These are phyloP conservation scores for Leccinum subrobustum DNA, from an alignment of 1,284 basidiomycete genomes.

Conservation along the genomic window DNA sequence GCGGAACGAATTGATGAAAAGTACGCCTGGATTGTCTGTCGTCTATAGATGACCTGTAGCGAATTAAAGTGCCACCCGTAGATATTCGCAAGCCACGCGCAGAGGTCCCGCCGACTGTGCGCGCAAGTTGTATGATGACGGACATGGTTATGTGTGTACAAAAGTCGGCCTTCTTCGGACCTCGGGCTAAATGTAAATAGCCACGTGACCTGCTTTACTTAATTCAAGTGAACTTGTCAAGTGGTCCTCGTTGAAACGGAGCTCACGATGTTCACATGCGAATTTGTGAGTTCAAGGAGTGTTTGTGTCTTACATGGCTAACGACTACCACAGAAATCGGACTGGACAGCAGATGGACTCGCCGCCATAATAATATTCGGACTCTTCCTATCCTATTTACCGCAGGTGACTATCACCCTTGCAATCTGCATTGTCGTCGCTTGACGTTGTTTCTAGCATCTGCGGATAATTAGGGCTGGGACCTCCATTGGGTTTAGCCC, in stretches of 20 bases:
- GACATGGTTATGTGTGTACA: slow-evolving; percentile 8
- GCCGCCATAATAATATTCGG: slow-evolving; percentile 77
- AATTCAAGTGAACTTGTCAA: too few species aligned
- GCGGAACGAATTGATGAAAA: slow-evolving; percentile 8
- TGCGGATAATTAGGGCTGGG: slow-evolving; percentile 69
- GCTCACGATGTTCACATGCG: slow-evolving; percentile 7
- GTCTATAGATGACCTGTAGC: not conserved
- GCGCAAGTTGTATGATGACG: slow-evolving; percentile 9
- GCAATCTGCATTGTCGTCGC: not conserved
- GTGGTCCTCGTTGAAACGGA: not conserved
- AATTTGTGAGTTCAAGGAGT: slow-evolving; percentile 17
- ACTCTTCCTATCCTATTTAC: slow-evolving; percentile 83
- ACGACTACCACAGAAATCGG: slow-evolving; percentile 56
- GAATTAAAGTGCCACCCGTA: not conserved
- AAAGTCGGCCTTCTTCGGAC: not conserved
- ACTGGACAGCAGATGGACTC: slow-evolving; percentile 73
- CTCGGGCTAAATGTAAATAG: not conserved
- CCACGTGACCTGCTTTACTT: slow-evolving; percentile 2
- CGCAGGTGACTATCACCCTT: slow-evolving; percentile 59
- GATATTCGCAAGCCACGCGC: slow-evolving; percentile 10
- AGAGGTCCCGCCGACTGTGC: slow-evolving; percentile 10
- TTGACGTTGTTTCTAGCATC: slow-evolving; percentile 47
- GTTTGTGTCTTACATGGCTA: not conserved
- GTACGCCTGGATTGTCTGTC: slow-evolving; percentile 2
- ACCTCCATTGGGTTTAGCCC: slow-evolving; percentile 90